Conservation (phyloP, 2,329 filamentous ascomycete genomes). For the Colletotrichum godetiae region DNA sequence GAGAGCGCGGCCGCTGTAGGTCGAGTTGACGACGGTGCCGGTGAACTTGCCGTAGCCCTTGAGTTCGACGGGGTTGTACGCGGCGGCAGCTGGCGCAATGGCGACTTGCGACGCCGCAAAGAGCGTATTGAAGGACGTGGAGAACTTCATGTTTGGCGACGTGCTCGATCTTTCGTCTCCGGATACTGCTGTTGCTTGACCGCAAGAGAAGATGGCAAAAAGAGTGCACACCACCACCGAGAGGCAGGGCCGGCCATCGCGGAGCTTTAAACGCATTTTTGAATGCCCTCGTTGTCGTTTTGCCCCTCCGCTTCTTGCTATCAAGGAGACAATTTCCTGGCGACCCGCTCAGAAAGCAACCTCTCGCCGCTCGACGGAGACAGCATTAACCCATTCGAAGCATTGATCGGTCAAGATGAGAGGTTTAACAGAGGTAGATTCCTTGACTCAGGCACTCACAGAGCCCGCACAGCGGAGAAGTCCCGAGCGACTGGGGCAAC, state of each 20-base stretch:
- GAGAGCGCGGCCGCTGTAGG: conserved; percentile 45
- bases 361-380: background rate
- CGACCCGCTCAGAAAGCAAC: conserved; percentile 18
- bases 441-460: background rate
- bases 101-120: conserved; percentile 23
- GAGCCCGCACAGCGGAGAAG: conserved; percentile 8
- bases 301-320: background rate
- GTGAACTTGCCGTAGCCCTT: conserved; percentile 53
- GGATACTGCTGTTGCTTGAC: conserved; percentile 5
- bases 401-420: background rate
- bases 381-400: background rate
- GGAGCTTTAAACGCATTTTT: conserved; percentile 19
- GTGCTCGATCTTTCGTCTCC: conserved; percentile 8
- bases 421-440: background rate
- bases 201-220: conserved; percentile 15
- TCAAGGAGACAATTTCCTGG: background rate
- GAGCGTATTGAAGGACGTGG: conserved; percentile 16
- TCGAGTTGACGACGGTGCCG: conserved; percentile 49
- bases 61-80: conserved; percentile 40
- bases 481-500: background rate
- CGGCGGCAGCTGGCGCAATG: conserved; percentile 14
- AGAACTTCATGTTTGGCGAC: conserved; percentile 19
- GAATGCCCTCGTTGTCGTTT: background rate
- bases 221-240: background rate
- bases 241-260: background rate